These are phyloP conservation scores for Aspergillus latus DNA, from an alignment of 2,329 filamentous ascomycete genomes.

Conservation along the genomic window DNA sequence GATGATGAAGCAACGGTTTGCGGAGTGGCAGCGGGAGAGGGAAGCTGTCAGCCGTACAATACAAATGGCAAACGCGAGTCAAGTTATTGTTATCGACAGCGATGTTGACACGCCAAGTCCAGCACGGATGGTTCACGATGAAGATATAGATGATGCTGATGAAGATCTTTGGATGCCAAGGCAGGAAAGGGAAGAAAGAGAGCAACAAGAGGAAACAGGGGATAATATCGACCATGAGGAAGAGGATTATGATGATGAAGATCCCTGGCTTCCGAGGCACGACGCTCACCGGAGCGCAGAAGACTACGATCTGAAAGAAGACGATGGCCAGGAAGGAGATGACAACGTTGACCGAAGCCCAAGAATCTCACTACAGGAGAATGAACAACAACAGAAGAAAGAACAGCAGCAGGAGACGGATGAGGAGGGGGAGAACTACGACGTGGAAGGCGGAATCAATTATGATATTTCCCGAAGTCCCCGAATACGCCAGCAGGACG, in stretches of 20 bases:
- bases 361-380: not conserved
- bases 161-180: not conserved
- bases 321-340: not conserved
- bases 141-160: not conserved
- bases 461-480: not conserved
- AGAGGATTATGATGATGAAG: not conserved
- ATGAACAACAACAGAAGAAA: not conserved
- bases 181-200: not conserved
- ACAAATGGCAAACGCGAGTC: slow-evolving; percentile 41
- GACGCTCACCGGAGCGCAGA: not conserved
- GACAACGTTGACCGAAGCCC: not conserved
- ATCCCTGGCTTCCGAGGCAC: not conserved
- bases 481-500: not conserved
- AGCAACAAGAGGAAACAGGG: not conserved
- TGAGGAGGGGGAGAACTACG: not conserved
- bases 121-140: not conserved
- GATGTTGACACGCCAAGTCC: slow-evolving; percentile 28
- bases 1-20: slow-evolving; percentile 36
- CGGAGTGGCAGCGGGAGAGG: slow-evolving; percentile 47
- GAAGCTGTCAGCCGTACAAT: slow-evolving; percentile 47
- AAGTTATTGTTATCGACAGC: slow-evolving; percentile 48
- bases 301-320: not conserved
- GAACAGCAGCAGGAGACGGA: not conserved
- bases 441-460: not conserved
- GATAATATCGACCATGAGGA: not conserved